phyloP scores from a whole-genome alignment of 1,139 yeast species.

The Arxiozyma telluris region DNA sequence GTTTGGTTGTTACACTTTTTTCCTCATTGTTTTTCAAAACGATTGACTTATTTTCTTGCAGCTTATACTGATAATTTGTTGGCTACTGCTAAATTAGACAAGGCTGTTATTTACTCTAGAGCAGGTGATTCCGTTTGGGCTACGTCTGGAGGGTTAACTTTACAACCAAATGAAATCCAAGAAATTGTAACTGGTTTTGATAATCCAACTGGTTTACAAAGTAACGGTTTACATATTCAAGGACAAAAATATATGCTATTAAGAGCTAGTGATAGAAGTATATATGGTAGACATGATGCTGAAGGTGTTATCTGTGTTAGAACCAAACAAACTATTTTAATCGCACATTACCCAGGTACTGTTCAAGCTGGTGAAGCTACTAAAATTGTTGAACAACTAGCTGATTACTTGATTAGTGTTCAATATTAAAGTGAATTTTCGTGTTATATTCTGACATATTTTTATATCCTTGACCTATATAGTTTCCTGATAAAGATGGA shows the following conservation, averaged over 20 bases:
- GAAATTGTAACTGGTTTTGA: constrained; percentile 74
- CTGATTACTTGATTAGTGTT: constrained; percentile 83
- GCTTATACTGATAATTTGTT: constrained; percentile 92
- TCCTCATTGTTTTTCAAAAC: not conserved
- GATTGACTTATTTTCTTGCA: constrained; percentile 8
- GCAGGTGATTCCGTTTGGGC: constrained; percentile 98
- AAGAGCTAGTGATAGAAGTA: constrained; percentile 85
- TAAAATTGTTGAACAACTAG: constrained; percentile 85
- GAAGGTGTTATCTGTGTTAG: constrained; percentile 87
- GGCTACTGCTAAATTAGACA: constrained; percentile 79
- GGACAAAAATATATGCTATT: constrained; percentile 83
- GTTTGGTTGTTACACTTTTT: not conserved
- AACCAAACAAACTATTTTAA: constrained; percentile 82
- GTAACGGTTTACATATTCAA: constrained; percentile 75
- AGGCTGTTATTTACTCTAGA: constrained; percentile 85
- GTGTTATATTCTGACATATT: not conserved
- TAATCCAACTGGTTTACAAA: constrained; percentile 69
- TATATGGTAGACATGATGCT: constrained; percentile 83
- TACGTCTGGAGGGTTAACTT: constrained; percentile 58
- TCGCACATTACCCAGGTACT: constrained; percentile 91
- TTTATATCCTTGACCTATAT: not conserved
- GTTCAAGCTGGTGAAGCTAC: constrained; percentile 95
- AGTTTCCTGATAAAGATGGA: not conserved
- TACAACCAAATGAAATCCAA: constrained; percentile 61
- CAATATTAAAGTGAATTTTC: constrained; percentile 45